Evolutionary conservation across 371 early-diverging fungal genomes (phyloP).

Genomic region (Apophysomyces trapeziformis): DNA sequence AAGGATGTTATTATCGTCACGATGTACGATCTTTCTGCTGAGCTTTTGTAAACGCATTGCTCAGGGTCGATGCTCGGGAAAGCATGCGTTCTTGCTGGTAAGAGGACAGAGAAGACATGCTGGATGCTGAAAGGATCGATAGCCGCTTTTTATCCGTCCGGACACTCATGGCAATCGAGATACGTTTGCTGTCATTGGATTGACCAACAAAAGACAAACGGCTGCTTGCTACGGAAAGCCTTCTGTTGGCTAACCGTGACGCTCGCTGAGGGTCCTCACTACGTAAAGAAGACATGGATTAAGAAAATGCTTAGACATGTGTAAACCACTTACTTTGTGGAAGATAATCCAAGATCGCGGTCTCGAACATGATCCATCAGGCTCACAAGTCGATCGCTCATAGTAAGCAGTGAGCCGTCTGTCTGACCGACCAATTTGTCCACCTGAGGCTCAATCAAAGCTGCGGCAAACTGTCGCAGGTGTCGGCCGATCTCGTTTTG

Average conservation of each 20-base stretch:
- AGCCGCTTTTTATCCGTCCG: slow-evolving; percentile 39
- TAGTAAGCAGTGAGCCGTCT: slow-evolving; percentile 34
- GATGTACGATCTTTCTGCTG: slow-evolving; percentile 1
- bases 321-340: not conserved
- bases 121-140: slow-evolving; percentile 45
- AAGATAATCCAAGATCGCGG: slow-evolving; percentile 34
- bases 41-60: slow-evolving; percentile 28
- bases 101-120: slow-evolving; percentile 51
- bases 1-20: not conserved
- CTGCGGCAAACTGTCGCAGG: slow-evolving; percentile 28
- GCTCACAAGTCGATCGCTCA: slow-evolving; percentile 42
- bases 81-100: slow-evolving; percentile 56
- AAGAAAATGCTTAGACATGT: not conserved
- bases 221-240: slow-evolving; percentile 21
- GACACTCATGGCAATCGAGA: slow-evolving; percentile 23
- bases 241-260: slow-evolving; percentile 12
- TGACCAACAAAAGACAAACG: slow-evolving; percentile 17
- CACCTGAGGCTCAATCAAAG: slow-evolving; percentile 49
- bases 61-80: slow-evolving; percentile 40
- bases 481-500: slow-evolving; percentile 42
- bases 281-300: not conserved
- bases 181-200: slow-evolving; percentile 16
- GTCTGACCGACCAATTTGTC: slow-evolving; percentile 43
- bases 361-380: slow-evolving; percentile 42
- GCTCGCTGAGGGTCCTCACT: slow-evolving; percentile 9